These are phyloP conservation scores for Auriscalpium microsporum DNA, from an alignment of 768 basidiomycete genomes.

Conservation along the genomic window DNA sequence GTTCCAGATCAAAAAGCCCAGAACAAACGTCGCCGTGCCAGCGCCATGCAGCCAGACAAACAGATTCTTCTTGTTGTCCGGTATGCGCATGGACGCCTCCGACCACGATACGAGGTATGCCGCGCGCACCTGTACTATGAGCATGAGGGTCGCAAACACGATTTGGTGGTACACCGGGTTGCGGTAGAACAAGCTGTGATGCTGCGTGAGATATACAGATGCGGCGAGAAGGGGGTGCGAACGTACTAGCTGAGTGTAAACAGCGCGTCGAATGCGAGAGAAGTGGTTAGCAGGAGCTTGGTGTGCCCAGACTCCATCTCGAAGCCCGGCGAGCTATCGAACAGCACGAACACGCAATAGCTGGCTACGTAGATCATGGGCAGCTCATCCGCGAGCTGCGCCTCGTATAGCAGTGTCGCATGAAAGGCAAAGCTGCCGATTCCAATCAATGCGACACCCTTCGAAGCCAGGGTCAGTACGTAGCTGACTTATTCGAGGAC, in stretches of 20 bases:
- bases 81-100: slow-evolving; percentile 30
- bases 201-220: neutral
- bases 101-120: slow-evolving; percentile 44
- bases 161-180: slow-evolving; percentile 78
- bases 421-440: slow-evolving; percentile 75
- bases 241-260: slow-evolving; percentile 74
- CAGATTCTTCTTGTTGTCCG: slow-evolving; percentile 30
- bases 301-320: slow-evolving; percentile 28
- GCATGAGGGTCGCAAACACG: slow-evolving; percentile 55
- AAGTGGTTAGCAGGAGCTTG: slow-evolving; percentile 29
- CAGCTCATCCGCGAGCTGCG: slow-evolving; percentile 75
- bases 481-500: neutral
- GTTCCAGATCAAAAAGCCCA: slow-evolving; percentile 74
- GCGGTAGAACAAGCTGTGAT: slow-evolving; percentile 48
- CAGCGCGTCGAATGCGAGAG: slow-evolving; percentile 43
- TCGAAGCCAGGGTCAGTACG: neutral
- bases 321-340: slow-evolving; percentile 50
- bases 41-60: slow-evolving; percentile 40
- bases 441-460: slow-evolving; percentile 68
- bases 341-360: slow-evolving; percentile 50
- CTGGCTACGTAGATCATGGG: slow-evolving; percentile 73
- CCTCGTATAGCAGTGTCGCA: slow-evolving; percentile 64
- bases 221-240: neutral
- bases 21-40: slow-evolving; percentile 47
- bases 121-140: slow-evolving; percentile 39